Evolutionary conservation across 768 basidiomycete genomes (phyloP).

Genomic region (Boletus rubropictus): DNA sequence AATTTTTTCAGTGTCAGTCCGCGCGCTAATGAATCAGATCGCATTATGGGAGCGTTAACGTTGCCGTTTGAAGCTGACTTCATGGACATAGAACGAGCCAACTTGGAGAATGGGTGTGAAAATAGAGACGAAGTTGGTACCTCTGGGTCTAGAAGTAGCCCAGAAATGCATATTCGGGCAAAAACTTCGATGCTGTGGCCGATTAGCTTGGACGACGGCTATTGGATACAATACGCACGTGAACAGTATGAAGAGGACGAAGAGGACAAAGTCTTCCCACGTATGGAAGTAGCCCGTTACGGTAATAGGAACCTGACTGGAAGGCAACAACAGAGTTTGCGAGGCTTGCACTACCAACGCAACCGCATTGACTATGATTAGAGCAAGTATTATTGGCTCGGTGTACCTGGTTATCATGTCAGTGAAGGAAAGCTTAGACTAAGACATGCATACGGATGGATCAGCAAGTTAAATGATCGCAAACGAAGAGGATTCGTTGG

Average conservation of each 20-base stretch:
- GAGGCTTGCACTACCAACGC: slow-evolving; percentile 79
- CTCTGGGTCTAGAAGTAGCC: slow-evolving; percentile 83
- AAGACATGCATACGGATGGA: slow-evolving; percentile 55
- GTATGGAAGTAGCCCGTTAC: slow-evolving; percentile 72
- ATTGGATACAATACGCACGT: slow-evolving; percentile 49
- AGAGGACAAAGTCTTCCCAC: slow-evolving; percentile 90
- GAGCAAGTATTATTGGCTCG: slow-evolving; percentile 74
- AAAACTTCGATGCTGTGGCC: slow-evolving; percentile 68
- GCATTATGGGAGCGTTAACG: slow-evolving; percentile 18
- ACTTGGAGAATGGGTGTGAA: slow-evolving; percentile 32
- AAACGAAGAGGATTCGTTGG: slow-evolving; percentile 60
- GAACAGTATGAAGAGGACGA: slow-evolving; percentile 78
- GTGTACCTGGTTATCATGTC: slow-evolving; percentile 54
- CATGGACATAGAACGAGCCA: slow-evolving; percentile 21
- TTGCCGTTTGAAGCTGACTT: slow-evolving; percentile 26
- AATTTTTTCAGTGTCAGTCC: slow-evolving; percentile 41
- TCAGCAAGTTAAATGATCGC: slow-evolving; percentile 60
- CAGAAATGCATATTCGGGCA: slow-evolving; percentile 85
- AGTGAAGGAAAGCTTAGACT: neutral
- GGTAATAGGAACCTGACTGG: slow-evolving; percentile 38
- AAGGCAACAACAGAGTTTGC: slow-evolving; percentile 48
- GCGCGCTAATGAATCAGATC: slow-evolving; percentile 36
- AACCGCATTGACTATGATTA: slow-evolving; percentile 81
- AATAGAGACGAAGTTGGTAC: slow-evolving; percentile 49
- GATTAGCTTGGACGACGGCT: neutral